Percentiles rank a stretch among this genome's conserved stretches.
Conservation (phyloP, 2,329 filamentous ascomycete genomes). For the Boeremia lycopersici region DNA sequence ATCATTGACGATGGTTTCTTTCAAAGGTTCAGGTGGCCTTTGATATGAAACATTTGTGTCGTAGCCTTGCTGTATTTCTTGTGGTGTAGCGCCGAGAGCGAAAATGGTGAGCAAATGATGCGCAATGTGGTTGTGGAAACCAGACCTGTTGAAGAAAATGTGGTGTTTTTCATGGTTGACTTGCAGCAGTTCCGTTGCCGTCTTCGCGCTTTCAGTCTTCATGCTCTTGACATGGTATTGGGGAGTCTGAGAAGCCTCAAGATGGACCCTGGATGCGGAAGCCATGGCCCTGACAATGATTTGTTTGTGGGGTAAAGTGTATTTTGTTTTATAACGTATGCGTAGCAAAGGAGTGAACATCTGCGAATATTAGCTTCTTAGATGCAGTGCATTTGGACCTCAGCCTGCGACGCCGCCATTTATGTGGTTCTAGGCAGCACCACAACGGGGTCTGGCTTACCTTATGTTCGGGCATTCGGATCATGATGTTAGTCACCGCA, state of each 20-base stretch:
- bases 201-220: conserved; percentile 65
- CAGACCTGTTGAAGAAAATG: conserved; percentile 76
- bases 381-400: background rate
- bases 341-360: background rate
- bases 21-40: conserved; percentile 55
- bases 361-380: background rate
- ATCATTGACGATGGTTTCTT: conserved; percentile 59
- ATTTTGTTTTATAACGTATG: background rate
- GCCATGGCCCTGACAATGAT: conserved; percentile 34
- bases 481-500: conserved; percentile 3
- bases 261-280: conserved; percentile 43
- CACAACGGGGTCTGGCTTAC: conserved; percentile 9
- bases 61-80: conserved; percentile 68
- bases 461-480: conserved; percentile 7
- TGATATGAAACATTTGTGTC: conserved; percentile 72
- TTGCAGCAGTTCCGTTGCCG: conserved; percentile 72
- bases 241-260: conserved; percentile 53
- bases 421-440: background rate
- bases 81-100: conserved; percentile 70
- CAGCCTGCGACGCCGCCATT: background rate
- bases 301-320: background rate
- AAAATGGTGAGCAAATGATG: conserved; percentile 80
- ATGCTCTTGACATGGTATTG: conserved; percentile 55
- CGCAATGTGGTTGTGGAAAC: conserved; percentile 82
- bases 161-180: conserved; percentile 76